Base-by-base conservation (phyloP, 1,284 basidiomycete species). In the Ceratobasidium sp. region DNA sequence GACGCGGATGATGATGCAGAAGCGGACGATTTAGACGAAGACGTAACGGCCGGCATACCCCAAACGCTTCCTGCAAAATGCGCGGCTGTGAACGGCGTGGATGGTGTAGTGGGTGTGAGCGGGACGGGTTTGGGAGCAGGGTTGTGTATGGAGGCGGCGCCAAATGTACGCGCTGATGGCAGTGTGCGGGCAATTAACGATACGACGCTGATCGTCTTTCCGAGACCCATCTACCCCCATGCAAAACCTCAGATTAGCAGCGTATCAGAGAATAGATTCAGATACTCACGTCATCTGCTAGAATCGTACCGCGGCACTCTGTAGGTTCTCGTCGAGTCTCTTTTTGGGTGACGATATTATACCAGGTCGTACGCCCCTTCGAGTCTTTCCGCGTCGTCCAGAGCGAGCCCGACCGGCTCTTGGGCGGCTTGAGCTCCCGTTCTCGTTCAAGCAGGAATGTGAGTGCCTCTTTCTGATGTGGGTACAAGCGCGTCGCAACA, bases 391-490 rank as follows among this genome's bases (percentile, higher is more conserved):
- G 88, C 72, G 85, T 83, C 82, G 94, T 91, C 95, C 96, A 97
- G 33, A 97, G 86, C 6, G 94, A 94, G 28, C 93, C 91, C 81
- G 89, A 89, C 78, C 86, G 86, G 72, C 91, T 91, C 79, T 90
- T 88, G 23, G 85, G 82, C 26, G 88, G 87, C 39, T 85, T 84
- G 78, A 89, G 89, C 84, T 95, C 94, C 68, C 91, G 90, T 85
- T 99, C 98, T 55, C 97, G 91, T 82, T 97, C 95, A n/a, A 99
- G 89, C 67, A 99, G 87, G 86, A 99, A 99, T 0, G 97, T 96
- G 28, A 99, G 89, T 28, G 97, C 98, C 85, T 98, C 97, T 87
- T 97, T 97, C 87, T 99, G 98, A 87, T 99, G 98, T 20, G 97
- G 95, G 85, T 99, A 99, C 9, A 99, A 88, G 61, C 86, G 89